Percentiles rank a stretch among this genome's conserved stretches.
phyloP scores from a whole-genome alignment of 2,329 filamentous ascomycete species.

The Aspergillus thermomutatus region DNA sequence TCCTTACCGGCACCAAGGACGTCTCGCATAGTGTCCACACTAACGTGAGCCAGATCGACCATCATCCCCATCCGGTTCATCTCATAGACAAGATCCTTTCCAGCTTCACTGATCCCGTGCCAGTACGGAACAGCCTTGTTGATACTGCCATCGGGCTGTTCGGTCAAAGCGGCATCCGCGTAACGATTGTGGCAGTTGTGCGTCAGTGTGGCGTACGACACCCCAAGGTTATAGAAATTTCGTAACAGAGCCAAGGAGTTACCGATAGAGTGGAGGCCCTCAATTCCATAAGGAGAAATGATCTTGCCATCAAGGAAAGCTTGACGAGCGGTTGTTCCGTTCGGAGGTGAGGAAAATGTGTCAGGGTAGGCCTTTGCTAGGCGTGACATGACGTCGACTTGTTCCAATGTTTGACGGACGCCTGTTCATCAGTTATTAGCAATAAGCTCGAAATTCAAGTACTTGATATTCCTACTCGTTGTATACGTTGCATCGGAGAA shows the following conservation, averaged over 20 bases:
- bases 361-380: constrained; percentile 31
- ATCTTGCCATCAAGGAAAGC: constrained; percentile 62
- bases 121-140: constrained; percentile 37
- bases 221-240: constrained; percentile 71
- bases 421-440: constrained; percentile 14
- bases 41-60: constrained; percentile 80
- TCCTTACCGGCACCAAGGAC: constrained; percentile 62
- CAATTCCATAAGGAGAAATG: constrained; percentile 75
- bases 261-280: constrained; percentile 90
- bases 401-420: constrained; percentile 32
- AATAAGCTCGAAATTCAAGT: not conserved
- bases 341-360: constrained; percentile 55
- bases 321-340: constrained; percentile 59
- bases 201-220: constrained; percentile 82
- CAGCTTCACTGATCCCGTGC: constrained; percentile 68
- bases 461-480: constrained; percentile 48
- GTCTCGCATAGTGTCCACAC: constrained; percentile 79
- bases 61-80: constrained; percentile 96
- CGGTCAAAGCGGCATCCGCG: constrained; percentile 71
- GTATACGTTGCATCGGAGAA: constrained; percentile 72
- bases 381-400: constrained; percentile 35
- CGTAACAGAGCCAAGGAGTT: constrained; percentile 69
- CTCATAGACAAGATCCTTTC: constrained; percentile 68
- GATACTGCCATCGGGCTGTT: constrained; percentile 35
- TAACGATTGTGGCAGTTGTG: constrained; percentile 93